Evolutionary conservation across 352 stramenopile genomes (phyloP).

Genomic region (Pythium brachiatum): DNA sequence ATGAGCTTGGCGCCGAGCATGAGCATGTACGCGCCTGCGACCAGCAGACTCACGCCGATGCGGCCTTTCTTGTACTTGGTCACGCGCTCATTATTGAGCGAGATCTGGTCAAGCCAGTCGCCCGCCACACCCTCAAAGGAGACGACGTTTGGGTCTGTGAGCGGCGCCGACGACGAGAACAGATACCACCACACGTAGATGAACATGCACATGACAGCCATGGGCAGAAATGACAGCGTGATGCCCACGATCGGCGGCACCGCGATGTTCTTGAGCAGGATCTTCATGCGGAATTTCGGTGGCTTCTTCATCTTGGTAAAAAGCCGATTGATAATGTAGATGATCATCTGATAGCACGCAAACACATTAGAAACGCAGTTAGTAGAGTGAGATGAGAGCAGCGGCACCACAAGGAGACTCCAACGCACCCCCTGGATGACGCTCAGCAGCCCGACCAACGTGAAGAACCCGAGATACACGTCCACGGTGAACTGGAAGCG

Average conservation of each 20-base stretch:
- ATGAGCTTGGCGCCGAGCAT: conserved; percentile 63
- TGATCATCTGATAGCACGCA: conserved; percentile 48
- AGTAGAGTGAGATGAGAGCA: neutral
- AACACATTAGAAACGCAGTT: neutral
- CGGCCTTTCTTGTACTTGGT: conserved; percentile 84
- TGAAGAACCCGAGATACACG: conserved; percentile 95
- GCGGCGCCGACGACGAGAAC: conserved; percentile 44
- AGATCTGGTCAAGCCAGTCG: conserved; percentile 88
- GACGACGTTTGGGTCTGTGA: conserved; percentile 45
- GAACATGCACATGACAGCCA: conserved; percentile 48
- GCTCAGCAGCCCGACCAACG: conserved; percentile 84
- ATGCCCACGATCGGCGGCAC: conserved; percentile 83
- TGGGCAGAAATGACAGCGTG: conserved; percentile 56
- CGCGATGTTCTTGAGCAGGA: conserved; percentile 89
- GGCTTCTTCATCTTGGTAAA: conserved; percentile 95
- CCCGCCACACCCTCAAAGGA: conserved; percentile 87
- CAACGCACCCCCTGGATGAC: conserved; percentile 80
- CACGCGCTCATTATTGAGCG: conserved; percentile 72
- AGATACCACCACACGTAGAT: conserved; percentile 86
- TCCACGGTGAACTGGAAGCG: conserved; percentile 93
- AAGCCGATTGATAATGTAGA: conserved; percentile 93
- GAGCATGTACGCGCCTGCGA: conserved; percentile 82
- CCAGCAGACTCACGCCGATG: conserved; percentile 80
- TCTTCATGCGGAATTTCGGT: conserved; percentile 90
- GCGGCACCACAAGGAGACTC: neutral